phyloP scores from a whole-genome alignment of 1,284 basidiomycete genomes.

The Calocybe gambosa region DNA sequence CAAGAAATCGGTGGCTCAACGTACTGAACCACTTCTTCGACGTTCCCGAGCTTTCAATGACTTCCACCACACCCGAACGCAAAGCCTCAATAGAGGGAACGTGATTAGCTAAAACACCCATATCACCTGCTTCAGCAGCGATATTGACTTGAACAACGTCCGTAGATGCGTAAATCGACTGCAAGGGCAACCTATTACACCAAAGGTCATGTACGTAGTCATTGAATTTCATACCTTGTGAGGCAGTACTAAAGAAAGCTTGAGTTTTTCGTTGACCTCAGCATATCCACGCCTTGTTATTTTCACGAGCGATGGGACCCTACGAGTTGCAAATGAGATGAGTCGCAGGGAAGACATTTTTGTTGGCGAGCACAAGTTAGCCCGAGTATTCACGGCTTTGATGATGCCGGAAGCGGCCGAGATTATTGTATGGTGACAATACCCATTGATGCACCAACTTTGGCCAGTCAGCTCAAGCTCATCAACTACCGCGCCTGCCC shows the following conservation, averaged over 20 bases:
- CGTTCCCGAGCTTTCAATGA: slow-evolving; percentile 73
- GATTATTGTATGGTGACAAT: too few relatives aligned
- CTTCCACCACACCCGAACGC: slow-evolving; percentile 89
- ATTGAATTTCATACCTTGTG: slow-evolving; percentile 71
- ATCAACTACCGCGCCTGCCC: too few relatives aligned
- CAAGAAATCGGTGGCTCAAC: slow-evolving; percentile 24
- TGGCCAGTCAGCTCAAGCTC: too few relatives aligned
- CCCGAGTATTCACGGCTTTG: slow-evolving; percentile 39
- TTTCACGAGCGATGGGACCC: slow-evolving; percentile 41
- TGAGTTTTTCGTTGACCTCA: slow-evolving; percentile 81
- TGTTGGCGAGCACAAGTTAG: slow-evolving; percentile 16
- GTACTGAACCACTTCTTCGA: slow-evolving; percentile 95
- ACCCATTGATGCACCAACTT: too few relatives aligned
- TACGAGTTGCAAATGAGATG: slow-evolving; percentile 56
- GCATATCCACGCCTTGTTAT: slow-evolving; percentile 79
- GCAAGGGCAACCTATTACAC: slow-evolving; percentile 14
- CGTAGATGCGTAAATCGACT: slow-evolving; percentile 83
- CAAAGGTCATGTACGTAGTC: slow-evolving; percentile 2
- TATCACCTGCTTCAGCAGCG: slow-evolving; percentile 90
- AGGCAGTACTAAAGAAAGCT: slow-evolving; percentile 85
- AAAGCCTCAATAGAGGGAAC: slow-evolving; percentile 91
- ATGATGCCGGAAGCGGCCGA: slow-evolving; percentile 24
- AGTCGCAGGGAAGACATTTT: slow-evolving; percentile 74
- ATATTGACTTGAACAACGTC: slow-evolving; percentile 95
- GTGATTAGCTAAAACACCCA: slow-evolving; percentile 98